A percentile compares a stretch with the other conserved stretches of the same genome.
phyloP scores from a whole-genome alignment of 345 rosid species.

The Melaleuca alternifolia region DNA sequence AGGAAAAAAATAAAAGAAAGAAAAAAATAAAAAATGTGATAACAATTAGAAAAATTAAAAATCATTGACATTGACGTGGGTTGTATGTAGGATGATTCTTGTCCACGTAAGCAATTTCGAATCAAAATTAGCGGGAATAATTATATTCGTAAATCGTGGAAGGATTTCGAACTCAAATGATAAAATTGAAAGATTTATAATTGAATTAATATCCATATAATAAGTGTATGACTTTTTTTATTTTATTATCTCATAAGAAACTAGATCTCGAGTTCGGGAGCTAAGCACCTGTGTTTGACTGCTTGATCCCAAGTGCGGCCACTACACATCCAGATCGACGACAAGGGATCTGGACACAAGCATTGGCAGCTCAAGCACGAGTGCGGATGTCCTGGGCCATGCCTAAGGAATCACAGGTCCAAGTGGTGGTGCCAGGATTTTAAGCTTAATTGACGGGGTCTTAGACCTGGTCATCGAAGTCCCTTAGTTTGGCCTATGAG shows the following conservation, averaged over 20 bases:
- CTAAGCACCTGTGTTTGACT: too few species aligned
- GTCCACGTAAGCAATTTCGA: neutral
- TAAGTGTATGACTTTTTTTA: accelerated
- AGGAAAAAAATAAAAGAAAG: neutral
- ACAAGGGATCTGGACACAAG: neutral
- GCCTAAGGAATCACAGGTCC: neutral
- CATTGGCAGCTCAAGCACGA: neutral
- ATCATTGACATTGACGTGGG: accelerated
- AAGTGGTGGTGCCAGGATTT: neutral
- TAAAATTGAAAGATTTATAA: neutral
- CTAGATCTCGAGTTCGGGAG: neutral
- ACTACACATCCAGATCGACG: neutral
- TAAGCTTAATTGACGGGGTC: neutral
- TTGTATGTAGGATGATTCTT: accelerated
- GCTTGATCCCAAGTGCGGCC: neutral
- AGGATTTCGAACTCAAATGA: accelerated
- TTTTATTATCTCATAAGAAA: neutral
- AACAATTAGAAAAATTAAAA: accelerated
- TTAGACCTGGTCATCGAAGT: neutral
- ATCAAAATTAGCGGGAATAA: neutral
- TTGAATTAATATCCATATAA: too few species aligned
- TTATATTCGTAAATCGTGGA: neutral
- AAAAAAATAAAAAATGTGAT: neutral
- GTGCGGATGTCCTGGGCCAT: neutral
- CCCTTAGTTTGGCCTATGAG: neutral